These are phyloP conservation scores for Periconia sp. DNA, from an alignment of 2,329 filamentous ascomycete genomes.

Conservation along the genomic window DNA sequence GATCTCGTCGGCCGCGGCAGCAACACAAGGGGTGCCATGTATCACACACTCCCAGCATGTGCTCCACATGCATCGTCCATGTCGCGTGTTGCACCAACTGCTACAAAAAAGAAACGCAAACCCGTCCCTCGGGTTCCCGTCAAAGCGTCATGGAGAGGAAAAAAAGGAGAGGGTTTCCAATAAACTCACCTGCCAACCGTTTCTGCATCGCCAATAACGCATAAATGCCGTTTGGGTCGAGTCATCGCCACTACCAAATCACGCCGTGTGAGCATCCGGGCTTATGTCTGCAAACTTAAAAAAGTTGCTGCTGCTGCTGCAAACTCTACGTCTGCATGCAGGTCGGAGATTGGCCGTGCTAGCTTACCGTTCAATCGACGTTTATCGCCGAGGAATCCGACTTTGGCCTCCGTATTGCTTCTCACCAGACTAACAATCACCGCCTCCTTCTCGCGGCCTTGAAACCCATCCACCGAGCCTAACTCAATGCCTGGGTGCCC, in stretches of 20 bases:
- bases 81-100: conserved; percentile 3
- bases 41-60: too few species aligned
- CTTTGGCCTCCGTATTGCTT: conserved; percentile 83
- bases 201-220: conserved; percentile 90
- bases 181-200: conserved; percentile 79
- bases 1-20: neutral
- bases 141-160: neutral
- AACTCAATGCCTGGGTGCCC: conserved; percentile 82
- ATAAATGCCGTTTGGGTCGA: conserved; percentile 84
- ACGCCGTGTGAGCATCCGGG: conserved; percentile 8
- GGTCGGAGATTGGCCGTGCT: conserved; percentile 15
- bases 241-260: conserved; percentile 83
- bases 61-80: conserved; percentile 6
- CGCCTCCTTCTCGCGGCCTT: conserved; percentile 95
- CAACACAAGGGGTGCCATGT: neutral
- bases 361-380: conserved; percentile 82
- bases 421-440: conserved; percentile 92
- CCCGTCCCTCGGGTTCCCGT: neutral
- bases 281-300: neutral
- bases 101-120: neutral
- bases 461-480: conserved; percentile 96
- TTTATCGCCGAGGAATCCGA: conserved; percentile 92
- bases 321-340: neutral
- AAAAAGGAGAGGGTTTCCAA: neutral
- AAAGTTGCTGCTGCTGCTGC: neutral